phyloP scores from a whole-genome alignment of 306 rosid species.

The Castanea mollissima region DNA sequence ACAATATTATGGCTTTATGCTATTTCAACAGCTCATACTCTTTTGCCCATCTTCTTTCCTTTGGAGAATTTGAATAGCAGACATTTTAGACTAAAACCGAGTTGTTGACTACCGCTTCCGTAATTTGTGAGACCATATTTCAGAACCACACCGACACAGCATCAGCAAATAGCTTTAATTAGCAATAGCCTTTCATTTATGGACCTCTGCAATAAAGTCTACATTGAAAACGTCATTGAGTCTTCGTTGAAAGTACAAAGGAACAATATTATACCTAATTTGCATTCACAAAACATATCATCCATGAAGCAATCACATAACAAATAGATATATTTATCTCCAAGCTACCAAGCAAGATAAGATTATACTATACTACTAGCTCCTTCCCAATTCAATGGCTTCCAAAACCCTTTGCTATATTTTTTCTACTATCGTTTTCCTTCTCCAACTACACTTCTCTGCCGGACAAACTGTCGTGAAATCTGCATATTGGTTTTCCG shows the following conservation, averaged over 20 bases:
- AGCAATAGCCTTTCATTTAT: background rate
- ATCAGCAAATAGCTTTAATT: background rate
- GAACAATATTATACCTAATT: background rate
- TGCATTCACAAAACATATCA: background rate
- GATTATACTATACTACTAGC: too few species aligned
- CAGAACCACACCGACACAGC: background rate
- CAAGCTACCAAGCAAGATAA: too few species aligned
- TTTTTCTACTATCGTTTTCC: slow-evolving; percentile 9
- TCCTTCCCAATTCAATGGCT: slow-evolving; percentile 25
- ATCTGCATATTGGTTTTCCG: slow-evolving; percentile 42
- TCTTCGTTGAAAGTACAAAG: too few species aligned
- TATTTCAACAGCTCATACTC: too few species aligned
- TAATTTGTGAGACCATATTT: background rate
- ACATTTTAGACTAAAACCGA: background rate
- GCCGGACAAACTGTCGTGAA: slow-evolving; percentile 24
- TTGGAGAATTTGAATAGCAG: background rate
- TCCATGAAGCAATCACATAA: too few species aligned
- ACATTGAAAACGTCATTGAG: too few species aligned
- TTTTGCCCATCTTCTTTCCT: background rate
- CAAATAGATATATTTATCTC: too few species aligned
- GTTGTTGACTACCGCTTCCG: background rate
- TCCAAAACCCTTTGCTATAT: slow-evolving; percentile 20
- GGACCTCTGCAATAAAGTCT: background rate
- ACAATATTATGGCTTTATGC: too few species aligned
- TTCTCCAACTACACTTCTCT: slow-evolving; percentile 27